Conservation (phyloP, 164 flowering plant species). For the Litsea cubeba region DNA sequence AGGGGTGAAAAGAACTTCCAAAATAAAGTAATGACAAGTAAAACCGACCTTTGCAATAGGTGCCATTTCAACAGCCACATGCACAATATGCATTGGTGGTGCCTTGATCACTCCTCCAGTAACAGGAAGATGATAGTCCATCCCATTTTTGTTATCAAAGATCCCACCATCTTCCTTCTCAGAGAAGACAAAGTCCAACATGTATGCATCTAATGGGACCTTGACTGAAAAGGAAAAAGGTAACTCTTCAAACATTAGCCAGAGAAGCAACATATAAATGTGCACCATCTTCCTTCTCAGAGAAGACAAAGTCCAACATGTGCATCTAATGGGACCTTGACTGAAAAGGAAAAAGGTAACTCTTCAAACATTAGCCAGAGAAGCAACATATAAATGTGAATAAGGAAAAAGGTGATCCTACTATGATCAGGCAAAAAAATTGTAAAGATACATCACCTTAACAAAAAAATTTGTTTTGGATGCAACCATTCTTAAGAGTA, state of each 20-base stretch:
- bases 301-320: constrained; percentile 96
- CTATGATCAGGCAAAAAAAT: not conserved
- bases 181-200: constrained; percentile 97
- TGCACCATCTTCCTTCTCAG: constrained; percentile 86
- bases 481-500: not conserved
- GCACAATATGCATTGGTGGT: constrained; percentile 95
- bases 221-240: constrained; percentile 42
- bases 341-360: constrained; percentile 29
- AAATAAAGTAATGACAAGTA: not conserved
- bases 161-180: constrained; percentile 92
- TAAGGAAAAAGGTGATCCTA: not conserved
- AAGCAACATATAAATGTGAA: not conserved
- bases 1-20: not conserved
- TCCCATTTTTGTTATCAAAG: constrained; percentile 76
- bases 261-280: not conserved
- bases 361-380: not conserved
- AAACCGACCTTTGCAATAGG: constrained; percentile 89
- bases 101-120: constrained; percentile 72
- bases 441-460: not conserved
- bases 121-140: constrained; percentile 96
- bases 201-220: constrained; percentile 93
- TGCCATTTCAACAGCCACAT: constrained; percentile 96
- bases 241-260: not conserved
- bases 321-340: constrained; percentile 94
- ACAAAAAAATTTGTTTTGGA: too few relatives aligned